These are phyloP conservation scores for Flaveria trinervia DNA, from an alignment of 129 eudicot genomes.

Conservation along the genomic window DNA sequence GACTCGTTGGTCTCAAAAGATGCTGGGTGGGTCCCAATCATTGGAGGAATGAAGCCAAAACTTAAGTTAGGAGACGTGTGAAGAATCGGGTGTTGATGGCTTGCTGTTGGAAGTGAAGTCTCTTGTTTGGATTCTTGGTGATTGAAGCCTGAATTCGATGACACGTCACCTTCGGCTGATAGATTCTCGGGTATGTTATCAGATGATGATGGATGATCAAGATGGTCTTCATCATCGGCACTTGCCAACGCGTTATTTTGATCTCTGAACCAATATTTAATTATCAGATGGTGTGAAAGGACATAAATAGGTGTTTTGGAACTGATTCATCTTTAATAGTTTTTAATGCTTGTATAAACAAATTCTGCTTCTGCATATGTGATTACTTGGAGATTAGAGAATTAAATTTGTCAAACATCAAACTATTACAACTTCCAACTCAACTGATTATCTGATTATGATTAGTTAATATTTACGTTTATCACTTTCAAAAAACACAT, in stretches of 20 bases:
- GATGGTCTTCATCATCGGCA: slow-evolving; percentile 44
- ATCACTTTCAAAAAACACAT: slow-evolving; percentile 1
- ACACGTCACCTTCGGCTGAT: slow-evolving; percentile 48
- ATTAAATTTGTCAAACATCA: not conserved
- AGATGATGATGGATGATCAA: slow-evolving; percentile 47
- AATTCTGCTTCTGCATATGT: not conserved
- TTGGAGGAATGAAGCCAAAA: slow-evolving; percentile 64
- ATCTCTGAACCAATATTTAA: slow-evolving; percentile 42
- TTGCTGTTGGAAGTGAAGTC: slow-evolving; percentile 41
- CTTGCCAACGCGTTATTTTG: slow-evolving; percentile 37
- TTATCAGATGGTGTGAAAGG: not conserved
- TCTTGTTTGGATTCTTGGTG: slow-evolving; percentile 55
- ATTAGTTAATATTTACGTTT: not conserved
- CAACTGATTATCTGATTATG: not conserved
- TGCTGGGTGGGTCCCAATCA: slow-evolving; percentile 45
- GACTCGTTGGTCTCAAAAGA: slow-evolving; percentile 57
- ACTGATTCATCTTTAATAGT: not conserved
- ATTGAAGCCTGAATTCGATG: slow-evolving; percentile 47
- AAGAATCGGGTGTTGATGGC: slow-evolving; percentile 43
- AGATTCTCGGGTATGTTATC: slow-evolving; percentile 38
- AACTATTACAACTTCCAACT: not conserved
- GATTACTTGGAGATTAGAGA: not conserved
- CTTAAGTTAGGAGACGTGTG: slow-evolving; percentile 55
- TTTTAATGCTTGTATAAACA: not conserved
- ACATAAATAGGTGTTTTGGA: slow-evolving; percentile 4